Evolutionary conservation across 352 stramenopile genomes (phyloP), one percentile per base, ranked within the genome.

Genomic region (Globisporangium irregulare): DNA sequence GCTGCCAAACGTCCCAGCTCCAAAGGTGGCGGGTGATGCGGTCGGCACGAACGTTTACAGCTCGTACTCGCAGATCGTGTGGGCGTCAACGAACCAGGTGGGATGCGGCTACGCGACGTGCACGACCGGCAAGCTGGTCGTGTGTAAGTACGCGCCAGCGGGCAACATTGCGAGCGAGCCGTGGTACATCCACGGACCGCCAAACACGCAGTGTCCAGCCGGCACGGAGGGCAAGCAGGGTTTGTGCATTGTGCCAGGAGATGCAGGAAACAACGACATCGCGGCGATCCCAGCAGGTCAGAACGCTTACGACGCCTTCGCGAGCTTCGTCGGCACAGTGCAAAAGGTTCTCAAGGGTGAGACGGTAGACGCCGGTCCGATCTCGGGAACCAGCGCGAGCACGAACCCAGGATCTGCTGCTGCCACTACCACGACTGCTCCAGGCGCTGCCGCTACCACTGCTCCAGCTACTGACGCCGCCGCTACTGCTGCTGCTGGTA

Each of bases 51-150:
- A 82, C 25, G 74, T 78, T 10, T 91, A 93, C 71, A 90, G 86
- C 70, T 79, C 83, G 50, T 93, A 93, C 68, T 93, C 85, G 64
- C 85, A 91, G 75, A 71, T 91, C 41, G 64, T 93, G n/a, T 93
- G 85, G 85, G 69, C 78, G 5, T 54, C 73, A 24, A 91, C 81
- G 1, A 86, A 76, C 58, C 72, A 81, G 24, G 80, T 93, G 18
- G 85, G 85, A n/a, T 93, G 85, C 65, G 81, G 77, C 5, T 79
- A 67, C 48, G 73, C 77, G 10, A 79, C 72, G 32, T 93, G 85
- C 50, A 57, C 67, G 1, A 62, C 64, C 27, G 73, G 75, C 15
- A 73, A 79, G 25, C 50, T 84, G 55, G 77, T 91, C 14, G 85
- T 87, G 56, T 91, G 82, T 62, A 64, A 88, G 74, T 93, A 90